phyloP scores from a whole-genome alignment of 1,284 basidiomycete species.

The Moesziomyces sp. region DNA sequence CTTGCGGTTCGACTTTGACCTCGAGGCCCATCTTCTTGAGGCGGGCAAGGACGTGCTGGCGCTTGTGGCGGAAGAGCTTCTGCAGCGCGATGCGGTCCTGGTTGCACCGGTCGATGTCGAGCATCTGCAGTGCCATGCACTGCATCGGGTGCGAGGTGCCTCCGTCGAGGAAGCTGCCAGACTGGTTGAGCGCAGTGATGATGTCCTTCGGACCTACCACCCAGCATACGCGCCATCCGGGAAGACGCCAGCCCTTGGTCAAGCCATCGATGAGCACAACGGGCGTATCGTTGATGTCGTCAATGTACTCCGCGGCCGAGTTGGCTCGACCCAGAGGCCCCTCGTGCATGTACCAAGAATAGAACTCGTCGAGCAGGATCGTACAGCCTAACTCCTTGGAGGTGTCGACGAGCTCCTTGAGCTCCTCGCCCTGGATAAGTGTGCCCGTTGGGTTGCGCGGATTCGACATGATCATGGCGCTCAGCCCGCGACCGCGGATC shows the following conservation, averaged over 20 bases:
- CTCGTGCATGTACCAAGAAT: conserved; percentile 85
- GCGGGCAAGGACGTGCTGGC: conserved; percentile 87
- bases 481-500: conserved; percentile 73
- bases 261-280: conserved; percentile 89
- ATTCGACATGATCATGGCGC: conserved; percentile 88
- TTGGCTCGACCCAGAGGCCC: conserved; percentile 81
- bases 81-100: conserved; percentile 75
- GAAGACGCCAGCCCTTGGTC: conserved; percentile 78
- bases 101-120: conserved; percentile 72
- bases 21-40: conserved; percentile 75
- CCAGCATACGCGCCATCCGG: conserved; percentile 77
- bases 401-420: conserved; percentile 81
- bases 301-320: conserved; percentile 83
- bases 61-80: conserved; percentile 84
- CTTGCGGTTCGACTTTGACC: conserved; percentile 43
- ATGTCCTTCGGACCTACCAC: conserved; percentile 74
- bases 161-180: conserved; percentile 57
- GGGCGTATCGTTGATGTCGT: conserved; percentile 83
- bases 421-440: conserved; percentile 75
- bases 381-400: conserved; percentile 79
- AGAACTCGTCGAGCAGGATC: conserved; percentile 89
- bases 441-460: conserved; percentile 93
- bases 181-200: conserved; percentile 55
- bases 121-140: conserved; percentile 56
- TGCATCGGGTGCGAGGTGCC: conserved; percentile 58